These are phyloP conservation scores for Haematococcus lacustris DNA, from an alignment of 139 green algal species.

Conservation along the genomic window DNA sequence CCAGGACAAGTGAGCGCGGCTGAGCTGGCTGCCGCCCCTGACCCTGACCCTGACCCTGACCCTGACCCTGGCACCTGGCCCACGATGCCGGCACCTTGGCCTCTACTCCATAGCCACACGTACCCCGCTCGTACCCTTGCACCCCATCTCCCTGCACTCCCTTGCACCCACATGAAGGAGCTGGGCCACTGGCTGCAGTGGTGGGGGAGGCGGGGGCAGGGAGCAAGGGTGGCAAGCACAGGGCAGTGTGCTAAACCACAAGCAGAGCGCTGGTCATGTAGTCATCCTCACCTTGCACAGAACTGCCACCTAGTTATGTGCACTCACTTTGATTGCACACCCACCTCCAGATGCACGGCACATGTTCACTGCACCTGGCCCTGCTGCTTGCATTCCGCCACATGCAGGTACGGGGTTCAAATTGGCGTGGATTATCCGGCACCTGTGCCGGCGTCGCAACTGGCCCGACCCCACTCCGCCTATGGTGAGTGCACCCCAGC, in stretches of 20 bases:
- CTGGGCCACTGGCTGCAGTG: not conserved
- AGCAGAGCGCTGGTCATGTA: not conserved
- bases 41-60: too few relatives aligned
- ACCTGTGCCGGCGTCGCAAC: too few relatives aligned
- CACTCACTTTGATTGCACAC: not conserved
- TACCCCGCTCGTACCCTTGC: not conserved
- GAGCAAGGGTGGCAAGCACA: not conserved
- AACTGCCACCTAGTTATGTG: not conserved
- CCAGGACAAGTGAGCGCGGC: constrained; percentile 23
- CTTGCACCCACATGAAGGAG: too few relatives aligned
- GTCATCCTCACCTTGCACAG: not conserved
- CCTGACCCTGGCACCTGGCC: not conserved
- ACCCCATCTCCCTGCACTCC: too few relatives aligned
- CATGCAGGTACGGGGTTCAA: constrained; percentile 38
- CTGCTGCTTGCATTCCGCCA: not conserved
- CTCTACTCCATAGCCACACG: not conserved
- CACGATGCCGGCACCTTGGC: not conserved
- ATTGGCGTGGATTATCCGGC: constrained; percentile 71
- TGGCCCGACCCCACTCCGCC: too few relatives aligned
- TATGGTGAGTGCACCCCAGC: too few relatives aligned
- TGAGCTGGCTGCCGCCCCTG: not conserved
- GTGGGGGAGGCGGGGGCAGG: not conserved
- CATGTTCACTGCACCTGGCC: not conserved
- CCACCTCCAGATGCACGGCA: too few relatives aligned
- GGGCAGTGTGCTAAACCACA: not conserved